These are phyloP conservation scores for Neofusicoccum parvum DNA, from an alignment of 2,329 filamentous ascomycete species.

Conservation along the genomic window DNA sequence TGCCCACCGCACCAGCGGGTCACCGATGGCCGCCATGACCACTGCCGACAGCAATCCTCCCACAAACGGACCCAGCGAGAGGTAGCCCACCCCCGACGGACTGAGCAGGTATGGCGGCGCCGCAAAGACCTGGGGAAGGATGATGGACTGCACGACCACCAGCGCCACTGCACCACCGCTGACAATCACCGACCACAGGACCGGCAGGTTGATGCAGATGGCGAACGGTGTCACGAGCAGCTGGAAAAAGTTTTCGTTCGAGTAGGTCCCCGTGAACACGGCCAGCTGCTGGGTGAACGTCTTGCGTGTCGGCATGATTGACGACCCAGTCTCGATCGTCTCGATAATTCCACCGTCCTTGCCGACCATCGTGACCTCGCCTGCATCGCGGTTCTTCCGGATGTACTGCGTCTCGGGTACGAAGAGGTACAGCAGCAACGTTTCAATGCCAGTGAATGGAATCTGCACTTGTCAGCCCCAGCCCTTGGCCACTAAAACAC, in stretches of 20 bases:
- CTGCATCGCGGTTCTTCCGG: constrained; percentile 34
- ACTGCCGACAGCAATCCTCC: constrained; percentile 40
- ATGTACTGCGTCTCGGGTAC: constrained; percentile 57
- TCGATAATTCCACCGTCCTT: constrained; percentile 11
- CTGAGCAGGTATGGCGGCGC: constrained; percentile 43
- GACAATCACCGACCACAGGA: constrained; percentile 55
- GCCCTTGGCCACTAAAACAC: constrained; percentile 28
- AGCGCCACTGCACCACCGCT: constrained; percentile 47
- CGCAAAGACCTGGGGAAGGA: constrained; percentile 46
- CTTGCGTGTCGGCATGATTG: constrained; percentile 30
- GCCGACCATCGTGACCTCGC: background rate
- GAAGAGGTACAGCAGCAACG: constrained; percentile 51
- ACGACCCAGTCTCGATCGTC: constrained; percentile 5
- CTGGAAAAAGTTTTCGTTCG: constrained; percentile 41
- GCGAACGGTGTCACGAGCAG: constrained; percentile 50
- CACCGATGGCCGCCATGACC: constrained; percentile 41
- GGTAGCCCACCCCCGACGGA: constrained; percentile 49
- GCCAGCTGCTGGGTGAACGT: constrained; percentile 39
- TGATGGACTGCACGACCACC: constrained; percentile 47
- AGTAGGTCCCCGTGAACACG: constrained; percentile 44
- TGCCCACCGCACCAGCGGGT: constrained; percentile 29
- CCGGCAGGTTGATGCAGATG: constrained; percentile 54
- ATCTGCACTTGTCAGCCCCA: constrained; percentile 38
- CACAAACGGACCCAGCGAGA: constrained; percentile 43
- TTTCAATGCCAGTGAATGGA: constrained; percentile 42